phyloP scores from a whole-genome alignment of 1,284 basidiomycete species.

The Porodaedalea pini region DNA sequence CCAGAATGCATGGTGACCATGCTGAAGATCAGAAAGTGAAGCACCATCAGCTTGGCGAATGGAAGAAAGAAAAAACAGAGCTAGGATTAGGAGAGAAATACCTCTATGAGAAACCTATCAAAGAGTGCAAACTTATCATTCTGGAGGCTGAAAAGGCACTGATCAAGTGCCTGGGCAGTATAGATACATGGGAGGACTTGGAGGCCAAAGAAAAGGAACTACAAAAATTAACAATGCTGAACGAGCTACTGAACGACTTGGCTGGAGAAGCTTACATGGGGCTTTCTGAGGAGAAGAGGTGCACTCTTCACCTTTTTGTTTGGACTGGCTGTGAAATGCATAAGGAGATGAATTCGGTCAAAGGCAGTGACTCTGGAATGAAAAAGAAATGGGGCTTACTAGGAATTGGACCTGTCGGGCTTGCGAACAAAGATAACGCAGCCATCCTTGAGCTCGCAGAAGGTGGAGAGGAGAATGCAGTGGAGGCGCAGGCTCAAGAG shows the following conservation, averaged over 20 bases:
- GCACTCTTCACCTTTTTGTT: constrained; percentile 20
- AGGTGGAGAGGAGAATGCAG: neutral
- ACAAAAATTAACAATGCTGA: no score
- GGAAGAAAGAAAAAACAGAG: neutral
- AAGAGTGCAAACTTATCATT: neutral
- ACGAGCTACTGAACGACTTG: neutral
- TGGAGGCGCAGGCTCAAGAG: constrained; percentile 25
- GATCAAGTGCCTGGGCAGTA: neutral
- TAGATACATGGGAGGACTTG: constrained; percentile 19
- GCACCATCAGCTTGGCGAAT: constrained; percentile 2
- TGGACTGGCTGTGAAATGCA: constrained; percentile 30
- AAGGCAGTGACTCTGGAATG: constrained; percentile 22
- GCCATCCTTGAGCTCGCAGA: neutral
- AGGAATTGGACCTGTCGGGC: neutral
- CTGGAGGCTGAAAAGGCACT: neutral
- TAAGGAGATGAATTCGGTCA: constrained; percentile 28
- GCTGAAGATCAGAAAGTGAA: no score
- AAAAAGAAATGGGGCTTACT: neutral
- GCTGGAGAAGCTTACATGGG: constrained; percentile 6
- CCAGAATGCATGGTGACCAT: no score
- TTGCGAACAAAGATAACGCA: constrained; percentile 1
- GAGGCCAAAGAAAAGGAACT: neutral
- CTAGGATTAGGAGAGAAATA: neutral
- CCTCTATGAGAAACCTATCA: no score
- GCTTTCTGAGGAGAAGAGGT: constrained; percentile 23